These are phyloP conservation scores for Aquilaria sinensis DNA, from an alignment of 345 rosid species.

Conservation along the genomic window DNA sequence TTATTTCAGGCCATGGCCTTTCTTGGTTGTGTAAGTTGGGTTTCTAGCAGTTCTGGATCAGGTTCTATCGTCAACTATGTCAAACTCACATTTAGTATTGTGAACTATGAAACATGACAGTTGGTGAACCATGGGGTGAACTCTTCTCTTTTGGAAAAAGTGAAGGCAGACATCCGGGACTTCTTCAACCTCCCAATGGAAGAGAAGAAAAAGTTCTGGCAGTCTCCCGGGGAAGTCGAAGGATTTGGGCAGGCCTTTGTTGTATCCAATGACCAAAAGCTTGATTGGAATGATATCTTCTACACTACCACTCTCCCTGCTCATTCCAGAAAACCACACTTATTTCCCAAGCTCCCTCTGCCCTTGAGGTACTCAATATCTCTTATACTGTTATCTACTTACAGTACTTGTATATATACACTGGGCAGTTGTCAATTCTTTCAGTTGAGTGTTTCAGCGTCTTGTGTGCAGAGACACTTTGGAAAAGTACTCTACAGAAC, in stretches of 20 bases:
- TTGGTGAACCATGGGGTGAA: conserved; percentile 33
- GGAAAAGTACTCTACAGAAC: conserved; percentile 22
- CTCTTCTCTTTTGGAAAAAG: conserved; percentile 22
- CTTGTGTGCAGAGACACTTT: conserved; percentile 23
- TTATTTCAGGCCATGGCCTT: no score
- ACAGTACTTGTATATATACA: background rate
- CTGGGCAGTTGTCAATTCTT: no score
- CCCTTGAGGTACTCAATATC: conserved; percentile 24
- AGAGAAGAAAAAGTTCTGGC: conserved; percentile 36
- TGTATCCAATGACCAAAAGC: conserved; percentile 40
- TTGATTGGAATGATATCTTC: conserved; percentile 37
- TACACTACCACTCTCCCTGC: conserved; percentile 23
- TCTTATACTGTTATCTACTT: background rate
- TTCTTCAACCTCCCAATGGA: conserved; percentile 34
- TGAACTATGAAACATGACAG: conserved; percentile 6
- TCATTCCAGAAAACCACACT: conserved; percentile 20
- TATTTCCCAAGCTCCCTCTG: conserved; percentile 28
- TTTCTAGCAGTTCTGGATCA: no score
- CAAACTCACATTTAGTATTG: no score
- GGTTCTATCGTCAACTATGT: no score
- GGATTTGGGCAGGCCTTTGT: conserved; percentile 40
- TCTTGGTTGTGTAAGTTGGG: no score
- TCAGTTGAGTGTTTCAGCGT: no score
- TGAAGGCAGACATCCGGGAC: conserved; percentile 21
- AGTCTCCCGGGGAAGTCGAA: conserved; percentile 25